Evolutionary conservation across 345 rosid species (phyloP).

Genomic region (Brassica rapa): DNA sequence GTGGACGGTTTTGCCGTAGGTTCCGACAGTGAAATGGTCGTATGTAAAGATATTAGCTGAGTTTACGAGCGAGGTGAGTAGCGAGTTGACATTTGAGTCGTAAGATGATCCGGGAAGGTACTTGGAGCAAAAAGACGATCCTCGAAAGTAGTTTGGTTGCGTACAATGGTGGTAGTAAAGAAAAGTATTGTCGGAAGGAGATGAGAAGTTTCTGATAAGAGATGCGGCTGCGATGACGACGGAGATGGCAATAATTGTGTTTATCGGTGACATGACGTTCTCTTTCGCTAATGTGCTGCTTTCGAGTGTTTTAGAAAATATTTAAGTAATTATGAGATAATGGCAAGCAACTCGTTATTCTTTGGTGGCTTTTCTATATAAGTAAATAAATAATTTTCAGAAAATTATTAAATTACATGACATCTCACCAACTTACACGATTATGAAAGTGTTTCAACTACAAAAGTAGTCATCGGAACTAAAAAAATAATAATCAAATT

Average conservation of each 20-base stretch:
- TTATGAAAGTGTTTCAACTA: neutral
- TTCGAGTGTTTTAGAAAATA: neutral
- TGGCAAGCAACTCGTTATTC: neutral
- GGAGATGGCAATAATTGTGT: neutral
- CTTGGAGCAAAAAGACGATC: neutral
- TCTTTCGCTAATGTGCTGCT: neutral
- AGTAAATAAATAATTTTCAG: neutral
- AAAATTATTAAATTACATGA: neutral
- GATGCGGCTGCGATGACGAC: neutral
- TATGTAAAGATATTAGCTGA: neutral
- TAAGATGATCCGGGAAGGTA: neutral
- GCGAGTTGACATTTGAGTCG: neutral
- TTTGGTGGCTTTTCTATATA: neutral
- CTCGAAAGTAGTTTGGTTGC: neutral
- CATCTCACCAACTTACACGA: too few species aligned
- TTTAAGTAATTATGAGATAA: too few species aligned
- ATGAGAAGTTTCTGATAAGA: neutral
- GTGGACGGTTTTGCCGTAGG: neutral
- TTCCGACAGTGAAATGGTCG: neutral
- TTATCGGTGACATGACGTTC: neutral
- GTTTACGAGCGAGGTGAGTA: neutral
- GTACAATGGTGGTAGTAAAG: neutral
- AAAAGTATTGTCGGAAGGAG: neutral
- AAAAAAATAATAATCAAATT: neutral
- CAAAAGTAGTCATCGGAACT: neutral